Evolutionary conservation across 192 early-diverging fungal genomes (phyloP).

Genomic region (Oehlia diaphana): DNA sequence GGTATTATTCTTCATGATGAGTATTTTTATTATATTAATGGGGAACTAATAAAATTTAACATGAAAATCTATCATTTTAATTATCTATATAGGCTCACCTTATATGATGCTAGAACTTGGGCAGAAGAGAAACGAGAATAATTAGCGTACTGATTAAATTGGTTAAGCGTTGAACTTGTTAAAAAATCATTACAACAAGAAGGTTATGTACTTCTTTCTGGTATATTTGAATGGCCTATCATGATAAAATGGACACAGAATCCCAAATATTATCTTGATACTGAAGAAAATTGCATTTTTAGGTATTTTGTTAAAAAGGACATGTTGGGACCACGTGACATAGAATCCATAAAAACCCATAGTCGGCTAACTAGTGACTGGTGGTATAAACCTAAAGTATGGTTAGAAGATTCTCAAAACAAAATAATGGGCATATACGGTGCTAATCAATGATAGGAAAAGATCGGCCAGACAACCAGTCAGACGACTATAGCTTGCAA

Average conservation of each 20-base stretch:
- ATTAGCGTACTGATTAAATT: conserved; percentile 18
- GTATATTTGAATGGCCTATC: not conserved
- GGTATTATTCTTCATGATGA: too few species aligned
- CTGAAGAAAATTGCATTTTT: not conserved
- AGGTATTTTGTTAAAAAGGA: not conserved
- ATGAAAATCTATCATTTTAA: not conserved
- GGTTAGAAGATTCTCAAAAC: too few species aligned
- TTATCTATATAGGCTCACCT: not conserved
- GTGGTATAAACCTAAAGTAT: not conserved
- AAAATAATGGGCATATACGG: too few species aligned
- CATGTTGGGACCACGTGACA: not conserved
- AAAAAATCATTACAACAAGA: conserved; percentile 17
- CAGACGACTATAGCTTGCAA: too few species aligned
- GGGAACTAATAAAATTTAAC: too few species aligned
- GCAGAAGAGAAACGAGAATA: conserved; percentile 5
- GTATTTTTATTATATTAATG: too few species aligned
- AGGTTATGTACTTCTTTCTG: not conserved
- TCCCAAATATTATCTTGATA: too few species aligned
- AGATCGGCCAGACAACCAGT: too few species aligned
- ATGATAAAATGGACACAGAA: not conserved
- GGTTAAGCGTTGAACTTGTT: not conserved
- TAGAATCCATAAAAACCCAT: not conserved
- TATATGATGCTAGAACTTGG: too few species aligned
- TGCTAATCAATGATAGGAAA: too few species aligned
- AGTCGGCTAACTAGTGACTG: not conserved